Evolutionary conservation across 768 basidiomycete species (phyloP).

Genomic region (Lyophyllum atratum): DNA sequence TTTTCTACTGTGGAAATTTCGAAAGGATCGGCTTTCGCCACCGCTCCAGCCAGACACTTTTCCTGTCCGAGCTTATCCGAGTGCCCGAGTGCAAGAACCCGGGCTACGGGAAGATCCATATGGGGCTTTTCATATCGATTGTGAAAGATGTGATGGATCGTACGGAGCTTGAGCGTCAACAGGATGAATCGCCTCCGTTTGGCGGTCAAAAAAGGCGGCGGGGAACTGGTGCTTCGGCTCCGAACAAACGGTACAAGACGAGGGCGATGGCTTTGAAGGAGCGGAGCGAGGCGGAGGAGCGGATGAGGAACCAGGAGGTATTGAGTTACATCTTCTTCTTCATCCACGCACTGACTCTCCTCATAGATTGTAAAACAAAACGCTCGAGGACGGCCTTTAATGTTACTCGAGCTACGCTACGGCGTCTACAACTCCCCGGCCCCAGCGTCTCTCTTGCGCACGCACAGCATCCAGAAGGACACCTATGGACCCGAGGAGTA

Average conservation of each 20-base stretch:
- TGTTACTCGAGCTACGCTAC: slow-evolving; percentile 10
- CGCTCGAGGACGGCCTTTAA: slow-evolving; percentile 1
- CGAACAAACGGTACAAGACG: slow-evolving; percentile 8
- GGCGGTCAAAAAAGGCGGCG: neutral
- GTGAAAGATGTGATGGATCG: slow-evolving; percentile 19
- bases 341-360: neutral
- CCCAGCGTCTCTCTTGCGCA: slow-evolving; percentile 12
- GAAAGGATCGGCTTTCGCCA: slow-evolving; percentile 20
- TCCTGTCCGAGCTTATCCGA: slow-evolving; percentile 19
- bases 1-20: slow-evolving; percentile 20
- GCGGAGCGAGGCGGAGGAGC: neutral
- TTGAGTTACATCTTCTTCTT: neutral
- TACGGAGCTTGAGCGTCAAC: neutral
- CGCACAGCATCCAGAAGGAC: neutral
- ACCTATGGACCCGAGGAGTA: slow-evolving; percentile 9
- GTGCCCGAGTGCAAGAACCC: slow-evolving; percentile 6
- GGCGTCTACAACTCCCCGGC: slow-evolving; percentile 12
- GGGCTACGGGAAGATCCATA: slow-evolving; percentile 16
- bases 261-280: slow-evolving; percentile 4
- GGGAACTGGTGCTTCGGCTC: neutral
- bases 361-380: slow-evolving; percentile 4
- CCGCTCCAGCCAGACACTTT: slow-evolving; percentile 19
- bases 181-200: neutral
- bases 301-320: slow-evolving; percentile 1
- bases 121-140: slow-evolving; percentile 18